Percentiles rank a stretch among this genome's conserved stretches.
These are phyloP conservation scores for Rhododendron griersonianum DNA, from an alignment of 148 eudicot species.

Conservation along the genomic window DNA sequence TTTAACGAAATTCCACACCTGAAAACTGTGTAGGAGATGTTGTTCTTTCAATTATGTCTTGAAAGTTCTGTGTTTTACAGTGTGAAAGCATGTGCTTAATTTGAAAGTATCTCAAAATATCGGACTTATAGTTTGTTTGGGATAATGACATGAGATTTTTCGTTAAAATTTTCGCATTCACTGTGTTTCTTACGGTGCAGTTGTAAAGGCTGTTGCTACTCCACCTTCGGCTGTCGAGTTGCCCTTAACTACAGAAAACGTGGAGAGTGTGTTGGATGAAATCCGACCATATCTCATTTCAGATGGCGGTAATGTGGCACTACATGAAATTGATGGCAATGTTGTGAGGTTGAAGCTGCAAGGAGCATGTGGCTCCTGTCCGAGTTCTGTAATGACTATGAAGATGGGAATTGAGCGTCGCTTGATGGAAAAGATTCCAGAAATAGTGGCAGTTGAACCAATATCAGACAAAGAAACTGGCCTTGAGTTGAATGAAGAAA, in stretches of 20 bases:
- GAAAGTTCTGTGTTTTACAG: neutral
- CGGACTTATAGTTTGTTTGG: neutral
- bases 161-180: neutral
- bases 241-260: constrained; percentile 84
- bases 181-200: constrained; percentile 32
- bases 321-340: constrained; percentile 90
- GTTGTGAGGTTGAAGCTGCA: constrained; percentile 77
- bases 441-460: constrained; percentile 84
- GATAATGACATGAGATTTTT: neutral
- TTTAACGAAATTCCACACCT: neutral
- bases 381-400: constrained; percentile 88
- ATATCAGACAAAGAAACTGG: constrained; percentile 90
- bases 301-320: constrained; percentile 94
- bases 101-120: neutral
- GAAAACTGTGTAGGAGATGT: neutral
- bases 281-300: constrained; percentile 86
- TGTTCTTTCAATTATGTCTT: neutral
- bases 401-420: constrained; percentile 91
- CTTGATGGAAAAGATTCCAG: constrained; percentile 90
- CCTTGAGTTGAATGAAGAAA: constrained; percentile 88
- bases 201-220: constrained; percentile 66
- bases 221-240: constrained; percentile 68
- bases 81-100: neutral
- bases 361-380: constrained; percentile 99
- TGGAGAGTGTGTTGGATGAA: constrained; percentile 89